Conservation (phyloP, 768 basidiomycete species). For the Suillus plorans region DNA sequence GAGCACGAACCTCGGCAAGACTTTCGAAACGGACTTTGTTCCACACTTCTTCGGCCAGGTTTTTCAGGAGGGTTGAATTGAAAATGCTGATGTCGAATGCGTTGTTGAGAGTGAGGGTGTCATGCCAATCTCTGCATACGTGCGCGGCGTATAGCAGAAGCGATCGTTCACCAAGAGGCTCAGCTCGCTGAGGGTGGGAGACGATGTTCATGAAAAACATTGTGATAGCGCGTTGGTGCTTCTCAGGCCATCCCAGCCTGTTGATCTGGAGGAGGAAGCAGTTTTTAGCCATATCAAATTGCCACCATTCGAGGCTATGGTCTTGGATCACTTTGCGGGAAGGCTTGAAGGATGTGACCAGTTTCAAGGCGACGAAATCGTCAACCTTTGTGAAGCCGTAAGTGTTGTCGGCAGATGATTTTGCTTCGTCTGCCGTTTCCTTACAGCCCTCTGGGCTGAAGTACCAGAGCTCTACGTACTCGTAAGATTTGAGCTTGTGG, state of each 20-base stretch:
- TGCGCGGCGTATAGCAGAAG: too few species aligned
- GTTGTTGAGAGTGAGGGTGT: too few species aligned
- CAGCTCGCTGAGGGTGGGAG: too few species aligned
- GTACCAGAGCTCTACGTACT: constrained; percentile 14
- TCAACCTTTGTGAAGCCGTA: constrained; percentile 13
- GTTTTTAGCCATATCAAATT: constrained; percentile 20
- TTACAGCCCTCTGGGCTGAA: constrained; percentile 9
- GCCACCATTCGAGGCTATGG: constrained; percentile 17
- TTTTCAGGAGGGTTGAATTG: too few species aligned
- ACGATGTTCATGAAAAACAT: constrained; percentile 1
- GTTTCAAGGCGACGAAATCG: constrained; percentile 8
- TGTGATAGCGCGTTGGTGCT: background rate
- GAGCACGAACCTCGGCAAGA: too few species aligned
- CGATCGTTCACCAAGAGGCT: too few species aligned
- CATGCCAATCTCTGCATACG: too few species aligned
- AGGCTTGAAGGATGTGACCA: constrained; percentile 14
- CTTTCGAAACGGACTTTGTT: too few species aligned
- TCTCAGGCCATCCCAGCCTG: background rate
- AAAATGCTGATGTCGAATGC: too few species aligned
- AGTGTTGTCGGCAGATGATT: constrained; percentile 1
- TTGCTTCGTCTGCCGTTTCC: background rate
- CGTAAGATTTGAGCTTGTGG: constrained; percentile 2
- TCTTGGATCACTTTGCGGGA: constrained; percentile 14
- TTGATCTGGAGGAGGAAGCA: background rate
- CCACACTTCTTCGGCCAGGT: too few species aligned